Base-by-base conservation (phyloP, 148 eudicot species). In the Chenopodium berlandieri region DNA sequence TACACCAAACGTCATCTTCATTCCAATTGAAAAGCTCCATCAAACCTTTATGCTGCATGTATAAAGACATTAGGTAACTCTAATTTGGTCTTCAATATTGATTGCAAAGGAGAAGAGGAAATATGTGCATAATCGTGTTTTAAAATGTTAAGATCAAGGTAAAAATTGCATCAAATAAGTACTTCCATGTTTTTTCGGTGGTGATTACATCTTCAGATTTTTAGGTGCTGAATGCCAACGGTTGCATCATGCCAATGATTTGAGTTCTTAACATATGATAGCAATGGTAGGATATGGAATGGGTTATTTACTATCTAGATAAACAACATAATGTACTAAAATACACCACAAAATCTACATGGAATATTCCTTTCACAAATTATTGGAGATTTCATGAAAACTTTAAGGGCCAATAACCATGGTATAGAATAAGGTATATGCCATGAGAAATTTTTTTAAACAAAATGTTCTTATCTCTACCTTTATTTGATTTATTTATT, bases 41-140 rank as follows among this genome's bases (percentile, higher is more conserved):
- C 11, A 10, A 71, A 34, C 37, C 37, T 32, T 32, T 32, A 32
- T 32, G 37, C 37, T 32, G 37, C 37, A 2, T 32, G 37, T 32
- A 32, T 32, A 32, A 32, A 32, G 37, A 32, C 37, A 32, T 1
- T 32, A 71, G n/a, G 22, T 71, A 40, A 37, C 46, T 1, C 23
- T 6, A 19, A 17, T 17, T 19, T 17, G n/a, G 3, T 70, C 8
- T 47, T 40, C 6, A 3, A 71, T 22, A 10, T 40, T 25, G 54
- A 71, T 54, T 71, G n/a, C 46, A 40, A 71, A 32, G 75, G 30
- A 71, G 7, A 71, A 44, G 30, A 71, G 52, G 12, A 71, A 71
- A 40, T 71, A 25, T 20, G 27, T 19, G 54, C 75, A 71, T 71
- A 40, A 71, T 40, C 16, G 54, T 34, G 52, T 34, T 6, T 20